Percentiles rank a stretch among this genome's conserved stretches.
These are phyloP conservation scores for Phanerochaete sordida DNA, from an alignment of 768 basidiomycete genomes.

Conservation along the genomic window DNA sequence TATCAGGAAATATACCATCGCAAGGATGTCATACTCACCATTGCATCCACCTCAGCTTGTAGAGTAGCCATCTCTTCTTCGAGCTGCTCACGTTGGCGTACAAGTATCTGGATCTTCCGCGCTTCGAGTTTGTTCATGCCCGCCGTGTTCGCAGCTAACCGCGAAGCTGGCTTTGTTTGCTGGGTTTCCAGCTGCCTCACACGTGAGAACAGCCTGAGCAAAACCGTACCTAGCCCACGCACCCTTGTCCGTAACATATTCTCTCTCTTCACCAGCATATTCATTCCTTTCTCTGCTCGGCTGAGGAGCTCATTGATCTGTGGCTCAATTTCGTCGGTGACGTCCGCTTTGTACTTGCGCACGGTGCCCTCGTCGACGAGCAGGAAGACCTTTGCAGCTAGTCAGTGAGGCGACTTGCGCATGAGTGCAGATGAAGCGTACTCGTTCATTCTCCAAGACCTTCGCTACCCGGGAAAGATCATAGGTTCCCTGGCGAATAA, in stretches of 20 bases:
- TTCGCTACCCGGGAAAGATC: slow-evolving; percentile 72
- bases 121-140: slow-evolving; percentile 63
- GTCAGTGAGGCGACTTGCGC: neutral
- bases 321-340: slow-evolving; percentile 80
- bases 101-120: slow-evolving; percentile 58
- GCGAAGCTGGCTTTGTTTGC: slow-evolving; percentile 36
- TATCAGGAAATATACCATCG: neutral
- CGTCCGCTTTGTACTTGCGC: slow-evolving; percentile 68
- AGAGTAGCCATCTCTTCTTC: slow-evolving; percentile 59
- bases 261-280: slow-evolving; percentile 59
- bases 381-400: slow-evolving; percentile 56
- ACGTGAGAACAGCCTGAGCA: neutral
- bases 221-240: neutral
- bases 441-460: slow-evolving; percentile 65
- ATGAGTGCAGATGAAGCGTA: slow-evolving; percentile 26
- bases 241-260: slow-evolving; percentile 64
- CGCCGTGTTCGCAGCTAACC: slow-evolving; percentile 45
- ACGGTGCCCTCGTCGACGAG: slow-evolving; percentile 71
- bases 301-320: slow-evolving; percentile 72
- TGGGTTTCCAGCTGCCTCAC: slow-evolving; percentile 49
- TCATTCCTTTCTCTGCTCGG: slow-evolving; percentile 66
- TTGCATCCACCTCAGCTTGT: slow-evolving; percentile 56
- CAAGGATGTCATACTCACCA: slow-evolving; percentile 38
- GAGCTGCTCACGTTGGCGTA: slow-evolving; percentile 62
- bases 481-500: slow-evolving; percentile 64